A percentile compares a stretch with the other conserved stretches of the same genome.
Evolutionary conservation across 2,329 filamentous ascomycete species (phyloP).

Genomic region (Davidsoniella virescens): DNA sequence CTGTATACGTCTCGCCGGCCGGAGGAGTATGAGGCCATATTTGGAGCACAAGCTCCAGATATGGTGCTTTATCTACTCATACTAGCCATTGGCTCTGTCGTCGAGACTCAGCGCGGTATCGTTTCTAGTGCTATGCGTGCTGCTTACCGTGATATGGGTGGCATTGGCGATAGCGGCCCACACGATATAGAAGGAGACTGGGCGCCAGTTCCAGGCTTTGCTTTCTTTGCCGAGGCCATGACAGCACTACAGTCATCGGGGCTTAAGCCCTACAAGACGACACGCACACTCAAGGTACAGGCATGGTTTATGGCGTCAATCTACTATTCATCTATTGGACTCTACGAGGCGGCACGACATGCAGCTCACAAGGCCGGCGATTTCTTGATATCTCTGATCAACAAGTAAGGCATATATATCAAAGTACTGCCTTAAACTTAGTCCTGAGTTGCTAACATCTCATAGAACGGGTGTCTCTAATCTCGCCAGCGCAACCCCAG

Average conservation of each 20-base stretch:
- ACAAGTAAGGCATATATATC: background rate
- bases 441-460: background rate
- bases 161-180: background rate
- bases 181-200: background rate
- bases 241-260: background rate
- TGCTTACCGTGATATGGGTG: background rate
- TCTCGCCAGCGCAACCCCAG: background rate
- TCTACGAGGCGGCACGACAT: background rate
- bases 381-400: background rate
- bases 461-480: background rate
- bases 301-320: constrained; percentile 5
- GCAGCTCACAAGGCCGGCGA: background rate
- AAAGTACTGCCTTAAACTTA: background rate
- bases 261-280: constrained; percentile 1
- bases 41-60: constrained; percentile 1
- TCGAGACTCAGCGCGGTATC: constrained; percentile 2
- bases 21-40: background rate
- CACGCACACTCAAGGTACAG: constrained; percentile 1
- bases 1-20: background rate
- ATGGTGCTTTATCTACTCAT: constrained; percentile 1
- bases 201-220: constrained; percentile 3
- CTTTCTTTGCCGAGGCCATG: constrained; percentile 3
- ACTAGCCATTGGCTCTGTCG: constrained; percentile 2
- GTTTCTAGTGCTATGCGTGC: too few relatives aligned
- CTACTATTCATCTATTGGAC: constrained; percentile 4